Conservation (phyloP, 2,329 filamentous ascomycete species). For the Pyricularia sp. region DNA sequence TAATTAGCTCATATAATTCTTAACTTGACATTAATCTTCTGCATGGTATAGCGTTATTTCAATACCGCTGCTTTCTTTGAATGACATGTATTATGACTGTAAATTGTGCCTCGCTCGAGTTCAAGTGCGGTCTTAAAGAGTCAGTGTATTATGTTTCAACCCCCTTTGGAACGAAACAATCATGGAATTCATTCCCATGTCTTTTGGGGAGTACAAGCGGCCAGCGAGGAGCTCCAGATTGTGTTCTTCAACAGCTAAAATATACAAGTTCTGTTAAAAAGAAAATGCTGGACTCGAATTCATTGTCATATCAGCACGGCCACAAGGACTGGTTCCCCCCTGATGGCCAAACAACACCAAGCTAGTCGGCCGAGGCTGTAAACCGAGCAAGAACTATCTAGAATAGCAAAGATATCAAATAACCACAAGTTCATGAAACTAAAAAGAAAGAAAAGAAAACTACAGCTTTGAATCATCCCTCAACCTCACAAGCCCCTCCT, state of each 20-base stretch:
- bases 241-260: too few relatives aligned
- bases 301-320: not conserved
- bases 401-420: not conserved
- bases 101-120: too few relatives aligned
- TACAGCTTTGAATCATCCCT: not conserved
- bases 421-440: not conserved
- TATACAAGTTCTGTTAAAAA: too few relatives aligned
- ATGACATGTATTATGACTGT: not conserved
- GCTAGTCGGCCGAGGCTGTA: not conserved
- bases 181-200: not conserved
- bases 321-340: not conserved
- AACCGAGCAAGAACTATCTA: not conserved
- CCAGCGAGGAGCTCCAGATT: not conserved
- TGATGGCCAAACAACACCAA: not conserved
- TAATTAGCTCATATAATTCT: not conserved
- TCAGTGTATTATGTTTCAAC: not conserved
- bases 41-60: not conserved
- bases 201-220: not conserved
- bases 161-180: not conserved
- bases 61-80: not conserved
- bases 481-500: constrained; percentile 5
- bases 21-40: not conserved
- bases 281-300: not conserved
- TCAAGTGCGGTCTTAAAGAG: too few relatives aligned
- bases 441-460: not conserved